These are phyloP conservation scores for Capronia coronata DNA, from an alignment of 2,329 filamentous ascomycete species.

Conservation along the genomic window DNA sequence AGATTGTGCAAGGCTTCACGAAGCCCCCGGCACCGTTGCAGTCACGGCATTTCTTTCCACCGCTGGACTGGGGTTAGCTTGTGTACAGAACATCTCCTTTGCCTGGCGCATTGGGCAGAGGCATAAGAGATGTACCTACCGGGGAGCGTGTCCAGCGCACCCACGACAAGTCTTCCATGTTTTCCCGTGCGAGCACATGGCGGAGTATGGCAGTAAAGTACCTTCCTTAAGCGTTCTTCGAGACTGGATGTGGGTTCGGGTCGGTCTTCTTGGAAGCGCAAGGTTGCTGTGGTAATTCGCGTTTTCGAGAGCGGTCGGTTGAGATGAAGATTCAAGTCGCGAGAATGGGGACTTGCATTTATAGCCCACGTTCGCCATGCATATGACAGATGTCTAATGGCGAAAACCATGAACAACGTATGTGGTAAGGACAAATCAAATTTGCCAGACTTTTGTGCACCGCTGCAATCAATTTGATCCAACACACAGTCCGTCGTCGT, in stretches of 20 bases:
- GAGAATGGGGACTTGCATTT: slow-evolving; percentile 6
- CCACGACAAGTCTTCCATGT: slow-evolving; percentile 9
- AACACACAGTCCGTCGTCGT: background rate
- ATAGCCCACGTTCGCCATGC: slow-evolving; percentile 13
- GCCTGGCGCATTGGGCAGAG: background rate
- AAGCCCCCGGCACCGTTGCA: slow-evolving; percentile 5
- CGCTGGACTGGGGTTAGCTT: background rate
- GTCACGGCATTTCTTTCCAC: background rate
- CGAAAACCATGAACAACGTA: background rate
- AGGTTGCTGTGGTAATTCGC: background rate
- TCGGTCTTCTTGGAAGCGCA: background rate
- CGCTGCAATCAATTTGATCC: background rate
- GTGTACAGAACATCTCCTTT: background rate
- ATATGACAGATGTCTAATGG: slow-evolving; percentile 7
- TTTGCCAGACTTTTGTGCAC: slow-evolving; percentile 6
- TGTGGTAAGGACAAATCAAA: slow-evolving; percentile 3
- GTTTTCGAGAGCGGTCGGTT: background rate
- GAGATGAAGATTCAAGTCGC: slow-evolving; percentile 2
- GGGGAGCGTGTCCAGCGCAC: slow-evolving; percentile 17
- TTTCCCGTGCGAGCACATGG: slow-evolving; percentile 18
- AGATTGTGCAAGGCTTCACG: slow-evolving; percentile 1
- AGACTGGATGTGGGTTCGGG: background rate
- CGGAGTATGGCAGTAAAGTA: background rate
- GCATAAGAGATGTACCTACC: slow-evolving; percentile 5
- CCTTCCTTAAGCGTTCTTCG: no score